Evolutionary conservation across 2,329 filamentous ascomycete genomes (phyloP).

Genomic region (Aspergillus brunneoviolaceus): DNA sequence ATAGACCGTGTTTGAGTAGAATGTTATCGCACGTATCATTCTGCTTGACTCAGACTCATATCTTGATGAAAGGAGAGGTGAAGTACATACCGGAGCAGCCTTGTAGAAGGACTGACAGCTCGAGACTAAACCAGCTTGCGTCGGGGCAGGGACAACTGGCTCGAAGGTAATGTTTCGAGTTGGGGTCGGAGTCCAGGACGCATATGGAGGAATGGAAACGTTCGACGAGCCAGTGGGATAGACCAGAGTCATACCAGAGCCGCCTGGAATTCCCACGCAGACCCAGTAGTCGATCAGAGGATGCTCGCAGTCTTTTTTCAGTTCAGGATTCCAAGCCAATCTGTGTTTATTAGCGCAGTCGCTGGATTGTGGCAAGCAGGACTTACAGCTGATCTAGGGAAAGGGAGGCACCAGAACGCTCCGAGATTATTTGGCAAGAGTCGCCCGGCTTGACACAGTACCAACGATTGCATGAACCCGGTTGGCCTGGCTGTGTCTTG

Average conservation of each 20-base stretch:
- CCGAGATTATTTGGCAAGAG: slow-evolving; percentile 12
- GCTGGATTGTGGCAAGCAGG: neutral
- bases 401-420: slow-evolving; percentile 2
- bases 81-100: slow-evolving; percentile 2
- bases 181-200: neutral
- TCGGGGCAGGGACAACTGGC: neutral
- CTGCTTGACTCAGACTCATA: neutral
- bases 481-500: slow-evolving; percentile 13
- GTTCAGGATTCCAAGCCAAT: slow-evolving; percentile 16
- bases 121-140: slow-evolving; percentile 4
- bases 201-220: slow-evolving; percentile 2
- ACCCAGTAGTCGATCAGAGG: slow-evolving; percentile 12
- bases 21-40: slow-evolving; percentile 12
- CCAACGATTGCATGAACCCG: slow-evolving; percentile 12
- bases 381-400: slow-evolving; percentile 11
- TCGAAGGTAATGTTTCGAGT: neutral
- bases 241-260: neutral
- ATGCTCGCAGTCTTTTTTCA: slow-evolving; percentile 9
- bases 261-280: slow-evolving; percentile 8
- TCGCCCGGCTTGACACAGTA: slow-evolving; percentile 11
- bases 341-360: slow-evolving; percentile 1
- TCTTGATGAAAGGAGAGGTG: neutral
- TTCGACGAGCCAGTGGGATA: slow-evolving; percentile 1
- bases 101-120: slow-evolving; percentile 9
- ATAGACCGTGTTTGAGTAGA: neutral